Conservation (phyloP, 164 flowering plant species). For the Tinospora cordifolia region DNA sequence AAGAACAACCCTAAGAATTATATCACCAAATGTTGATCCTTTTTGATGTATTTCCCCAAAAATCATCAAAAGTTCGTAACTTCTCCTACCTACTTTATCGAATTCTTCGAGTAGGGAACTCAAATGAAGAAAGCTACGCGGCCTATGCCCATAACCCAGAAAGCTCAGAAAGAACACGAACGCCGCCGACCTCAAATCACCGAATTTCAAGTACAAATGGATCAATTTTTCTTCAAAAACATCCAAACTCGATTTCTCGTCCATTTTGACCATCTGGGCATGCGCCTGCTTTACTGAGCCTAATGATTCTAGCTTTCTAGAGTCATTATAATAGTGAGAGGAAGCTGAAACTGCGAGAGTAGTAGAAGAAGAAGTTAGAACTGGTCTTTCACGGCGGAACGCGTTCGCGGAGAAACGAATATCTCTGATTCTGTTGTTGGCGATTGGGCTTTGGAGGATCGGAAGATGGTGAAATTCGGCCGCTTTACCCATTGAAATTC, state of each 20-base stretch:
- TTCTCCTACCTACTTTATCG: constrained; percentile 25
- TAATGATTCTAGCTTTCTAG: constrained; percentile 22
- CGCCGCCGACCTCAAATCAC: constrained; percentile 44
- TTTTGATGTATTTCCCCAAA: constrained; percentile 39
- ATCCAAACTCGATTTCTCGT: constrained; percentile 17
- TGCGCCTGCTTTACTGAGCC: constrained; percentile 35
- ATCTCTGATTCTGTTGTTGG: constrained; percentile 11
- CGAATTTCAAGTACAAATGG: constrained; percentile 32
- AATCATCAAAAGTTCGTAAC: constrained; percentile 33
- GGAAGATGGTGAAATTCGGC: constrained; percentile 14
- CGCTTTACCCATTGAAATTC: constrained; percentile 28
- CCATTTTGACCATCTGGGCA: constrained; percentile 46
- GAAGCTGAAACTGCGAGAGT: constrained; percentile 13
- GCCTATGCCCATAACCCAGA: constrained; percentile 25
- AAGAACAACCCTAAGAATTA: constrained; percentile 24
- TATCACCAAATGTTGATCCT: constrained; percentile 30
- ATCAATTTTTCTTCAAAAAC: constrained; percentile 24
- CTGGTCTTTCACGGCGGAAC: not conserved
- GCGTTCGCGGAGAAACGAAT: not conserved
- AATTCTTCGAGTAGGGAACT: constrained; percentile 36
- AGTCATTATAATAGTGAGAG: constrained; percentile 10
- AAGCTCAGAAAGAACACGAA: constrained; percentile 36
- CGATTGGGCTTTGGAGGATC: constrained; percentile 13
- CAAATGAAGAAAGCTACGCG: constrained; percentile 25
- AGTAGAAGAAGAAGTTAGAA: constrained; percentile 17